Percentiles rank a stretch among this genome's conserved stretches.
Evolutionary conservation across 2,329 filamentous ascomycete species (phyloP).

Genomic region (Paracoccidioides lutzii): DNA sequence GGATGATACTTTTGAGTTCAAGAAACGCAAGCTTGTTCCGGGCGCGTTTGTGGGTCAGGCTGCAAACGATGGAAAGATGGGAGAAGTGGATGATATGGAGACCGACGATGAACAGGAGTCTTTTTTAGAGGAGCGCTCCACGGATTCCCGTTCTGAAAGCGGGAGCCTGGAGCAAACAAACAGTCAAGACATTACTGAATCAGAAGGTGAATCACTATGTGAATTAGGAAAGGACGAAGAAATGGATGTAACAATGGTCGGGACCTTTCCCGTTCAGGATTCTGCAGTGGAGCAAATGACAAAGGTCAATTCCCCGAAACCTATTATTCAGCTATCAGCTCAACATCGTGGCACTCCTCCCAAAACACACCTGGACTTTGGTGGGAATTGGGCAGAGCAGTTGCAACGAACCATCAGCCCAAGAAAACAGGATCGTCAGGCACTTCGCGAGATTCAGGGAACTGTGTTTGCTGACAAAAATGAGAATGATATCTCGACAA

Average conservation of each 20-base stretch:
- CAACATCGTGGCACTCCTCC: slow-evolving; percentile 33
- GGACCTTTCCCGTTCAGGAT: slow-evolving; percentile 61
- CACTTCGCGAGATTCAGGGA: slow-evolving; percentile 52
- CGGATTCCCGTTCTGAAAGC: slow-evolving; percentile 57
- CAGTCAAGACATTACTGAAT: slow-evolving; percentile 26
- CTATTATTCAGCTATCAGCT: slow-evolving; percentile 9
- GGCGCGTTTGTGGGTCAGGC: slow-evolving; percentile 64
- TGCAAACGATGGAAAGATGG: slow-evolving; percentile 34
- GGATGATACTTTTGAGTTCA: slow-evolving; percentile 49
- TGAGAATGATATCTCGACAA: slow-evolving; percentile 22
- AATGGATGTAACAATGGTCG: slow-evolving; percentile 59
- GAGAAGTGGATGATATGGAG: slow-evolving; percentile 34
- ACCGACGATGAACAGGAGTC: slow-evolving; percentile 43
- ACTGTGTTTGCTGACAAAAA: slow-evolving; percentile 42
- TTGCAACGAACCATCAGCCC: slow-evolving; percentile 89
- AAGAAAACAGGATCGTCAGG: slow-evolving; percentile 74
- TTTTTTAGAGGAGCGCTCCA: slow-evolving; percentile 91
- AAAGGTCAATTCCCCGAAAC: slow-evolving; percentile 27
- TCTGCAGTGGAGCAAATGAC: slow-evolving; percentile 61
- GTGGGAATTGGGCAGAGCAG: slow-evolving; percentile 87
- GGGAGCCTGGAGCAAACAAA: slow-evolving; percentile 7
- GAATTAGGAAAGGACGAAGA: slow-evolving; percentile 52
- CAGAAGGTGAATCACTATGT: slow-evolving; percentile 54
- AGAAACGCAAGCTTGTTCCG: slow-evolving; percentile 47
- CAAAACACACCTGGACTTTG: slow-evolving; percentile 42